A percentile compares a stretch with the other conserved stretches of the same genome.
phyloP scores from a whole-genome alignment of 805 yeast genomes.

The Sugiyamaella chiloensis region DNA sequence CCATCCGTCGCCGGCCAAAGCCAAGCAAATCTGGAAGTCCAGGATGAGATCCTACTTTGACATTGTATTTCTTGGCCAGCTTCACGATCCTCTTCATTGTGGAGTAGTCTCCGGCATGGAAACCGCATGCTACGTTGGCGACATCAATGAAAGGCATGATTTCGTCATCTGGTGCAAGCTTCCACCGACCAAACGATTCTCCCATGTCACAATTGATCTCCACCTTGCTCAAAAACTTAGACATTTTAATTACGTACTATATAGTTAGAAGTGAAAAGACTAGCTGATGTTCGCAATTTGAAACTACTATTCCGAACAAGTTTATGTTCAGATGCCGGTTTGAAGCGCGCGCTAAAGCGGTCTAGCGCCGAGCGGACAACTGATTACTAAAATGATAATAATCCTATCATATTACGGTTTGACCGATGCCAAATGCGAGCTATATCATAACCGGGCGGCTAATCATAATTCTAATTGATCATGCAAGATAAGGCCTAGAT shows the following conservation, averaged over 20 bases:
- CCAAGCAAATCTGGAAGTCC: constrained; percentile 7
- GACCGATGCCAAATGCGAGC: no score
- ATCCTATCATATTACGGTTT: no score
- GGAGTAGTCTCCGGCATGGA: constrained; percentile 7
- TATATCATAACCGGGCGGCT: no score
- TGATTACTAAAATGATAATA: no score
- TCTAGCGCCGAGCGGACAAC: no score
- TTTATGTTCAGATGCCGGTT: no score
- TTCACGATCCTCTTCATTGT: constrained; percentile 7
- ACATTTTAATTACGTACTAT: not conserved
- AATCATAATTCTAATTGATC: no score
- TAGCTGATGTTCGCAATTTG: no score
- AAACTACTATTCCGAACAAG: no score
- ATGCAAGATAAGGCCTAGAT: no score
- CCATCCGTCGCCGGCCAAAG: constrained; percentile 7
- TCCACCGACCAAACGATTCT: constrained; percentile 8
- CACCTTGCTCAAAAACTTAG: not conserved
- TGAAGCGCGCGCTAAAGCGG: no score
- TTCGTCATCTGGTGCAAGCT: constrained; percentile 7
- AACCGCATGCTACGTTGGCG: constrained; percentile 7
- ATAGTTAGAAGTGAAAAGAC: no score
- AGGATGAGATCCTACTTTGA: constrained; percentile 8
- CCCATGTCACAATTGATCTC: constrained; percentile 9
- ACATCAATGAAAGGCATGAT: constrained; percentile 7
- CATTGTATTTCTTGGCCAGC: constrained; percentile 4